Base-by-base conservation (phyloP, 352 stramenopile species). In the Globisporangium nagaii region DNA sequence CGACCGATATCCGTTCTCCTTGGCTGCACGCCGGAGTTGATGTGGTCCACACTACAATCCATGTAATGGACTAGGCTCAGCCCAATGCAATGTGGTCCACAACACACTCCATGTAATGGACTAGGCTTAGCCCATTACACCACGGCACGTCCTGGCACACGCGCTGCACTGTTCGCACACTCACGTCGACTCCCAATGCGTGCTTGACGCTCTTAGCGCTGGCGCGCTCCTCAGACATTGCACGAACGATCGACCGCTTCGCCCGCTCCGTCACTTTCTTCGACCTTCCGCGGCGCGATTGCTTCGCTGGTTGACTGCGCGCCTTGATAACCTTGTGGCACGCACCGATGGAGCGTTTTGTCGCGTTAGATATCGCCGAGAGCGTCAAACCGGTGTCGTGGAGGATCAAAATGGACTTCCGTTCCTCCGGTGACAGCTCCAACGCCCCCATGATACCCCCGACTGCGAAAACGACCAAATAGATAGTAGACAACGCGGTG, bases 271-370 rank as follows among this genome's bases (percentile, higher is more conserved):
- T 40, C 24, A 30, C 40, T 47, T 37, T 37, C 32, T 37, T 37
- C 32, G 32, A 3, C 32, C 32, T 37, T 37, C 32, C 32, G 32
- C 32, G 10, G 2, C 32, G 10, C 32, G 32, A 37, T 37, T 37
- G 32, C 32, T 37, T 37, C 32, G 32, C 32, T 37, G 10, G 32
- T n/a, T 37, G 32, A n/a, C 32, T 13, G 37, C 37, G 37, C 37
- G 37, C n/a, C 37, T 43, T 43, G 37, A 43, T 43, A 43, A 43
- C 37, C 37, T 43, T 43, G n/a, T 43, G 37, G 37, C 37, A 43
- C 37, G 6, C 37, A 43, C 37, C 37, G 37, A 43, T 43, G 37
- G n/a, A 43, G 37, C 37, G 37, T 43, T 43, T 43, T 43, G 37
- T 4, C 37, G 37, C 37, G 37, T 43, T 43, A 43, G 37, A 43